Evolutionary conservation across 2,329 filamentous ascomycete genomes (phyloP).

Genomic region (Trichoderma harzianum): DNA sequence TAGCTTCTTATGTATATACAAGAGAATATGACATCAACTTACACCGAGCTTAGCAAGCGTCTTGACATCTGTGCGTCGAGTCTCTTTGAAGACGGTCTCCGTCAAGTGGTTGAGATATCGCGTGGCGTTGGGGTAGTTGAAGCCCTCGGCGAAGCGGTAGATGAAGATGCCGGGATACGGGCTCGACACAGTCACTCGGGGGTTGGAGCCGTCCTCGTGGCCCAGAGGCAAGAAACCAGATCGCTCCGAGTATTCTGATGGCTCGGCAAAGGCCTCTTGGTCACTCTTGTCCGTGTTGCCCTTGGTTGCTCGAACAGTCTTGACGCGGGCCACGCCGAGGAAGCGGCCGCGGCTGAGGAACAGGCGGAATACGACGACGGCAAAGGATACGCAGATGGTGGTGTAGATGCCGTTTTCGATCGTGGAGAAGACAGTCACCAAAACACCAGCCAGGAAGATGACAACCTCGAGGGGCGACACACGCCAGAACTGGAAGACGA

Average conservation of each 20-base stretch:
- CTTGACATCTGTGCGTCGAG: constrained; percentile 42
- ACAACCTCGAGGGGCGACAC: constrained; percentile 78
- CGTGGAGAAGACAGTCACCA: constrained; percentile 74
- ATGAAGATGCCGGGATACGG: constrained; percentile 54
- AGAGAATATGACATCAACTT: neutral
- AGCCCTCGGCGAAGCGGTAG: constrained; percentile 53
- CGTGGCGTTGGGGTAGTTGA: constrained; percentile 55
- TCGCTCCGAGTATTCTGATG: constrained; percentile 43
- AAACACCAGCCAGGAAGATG: constrained; percentile 81
- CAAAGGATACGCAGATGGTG: constrained; percentile 67
- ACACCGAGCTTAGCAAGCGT: constrained; percentile 38
- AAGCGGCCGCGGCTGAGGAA: constrained; percentile 76
- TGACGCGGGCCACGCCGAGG: constrained; percentile 74
- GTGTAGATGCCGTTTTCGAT: constrained; percentile 88
- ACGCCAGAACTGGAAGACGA: constrained; percentile 83
- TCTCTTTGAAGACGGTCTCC: constrained; percentile 43
- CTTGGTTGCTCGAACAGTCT: constrained; percentile 69
- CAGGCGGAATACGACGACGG: constrained; percentile 71
- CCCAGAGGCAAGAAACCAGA: constrained; percentile 47
- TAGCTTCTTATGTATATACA: neutral
- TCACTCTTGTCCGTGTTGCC: constrained; percentile 31
- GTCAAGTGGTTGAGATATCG: constrained; percentile 50
- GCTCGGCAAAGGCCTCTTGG: constrained; percentile 35
- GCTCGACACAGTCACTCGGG: constrained; percentile 41
- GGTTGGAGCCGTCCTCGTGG: constrained; percentile 51